These are phyloP conservation scores for Starmera stellimalicola DNA, from an alignment of 1,139 yeast genomes.

Conservation along the genomic window DNA sequence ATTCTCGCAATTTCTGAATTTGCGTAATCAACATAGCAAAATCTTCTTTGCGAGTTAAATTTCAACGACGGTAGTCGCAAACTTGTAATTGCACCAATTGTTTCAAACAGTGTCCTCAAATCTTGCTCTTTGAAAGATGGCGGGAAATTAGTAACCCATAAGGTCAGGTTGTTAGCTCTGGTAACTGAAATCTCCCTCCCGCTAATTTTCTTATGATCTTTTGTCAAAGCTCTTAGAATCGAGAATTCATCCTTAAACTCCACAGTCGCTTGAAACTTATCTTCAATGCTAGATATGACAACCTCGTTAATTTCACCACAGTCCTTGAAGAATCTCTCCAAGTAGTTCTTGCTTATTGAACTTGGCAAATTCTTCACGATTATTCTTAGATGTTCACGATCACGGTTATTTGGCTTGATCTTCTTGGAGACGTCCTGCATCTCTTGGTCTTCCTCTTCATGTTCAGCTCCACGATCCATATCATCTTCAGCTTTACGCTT, in stretches of 20 bases:
- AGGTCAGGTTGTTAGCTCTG: constrained; percentile 35
- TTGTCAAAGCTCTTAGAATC: constrained; percentile 53
- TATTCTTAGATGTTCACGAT: constrained; percentile 48
- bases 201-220: constrained; percentile 38
- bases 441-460: constrained; percentile 6
- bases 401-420: constrained; percentile 23
- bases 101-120: constrained; percentile 33
- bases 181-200: constrained; percentile 37
- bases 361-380: constrained; percentile 34
- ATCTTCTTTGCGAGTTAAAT: constrained; percentile 49
- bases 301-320: constrained; percentile 48
- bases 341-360: constrained; percentile 22
- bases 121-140: constrained; percentile 37
- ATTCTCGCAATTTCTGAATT: constrained; percentile 34
- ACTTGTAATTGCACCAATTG: constrained; percentile 36
- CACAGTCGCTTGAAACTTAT: constrained; percentile 32
- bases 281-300: constrained; percentile 21
- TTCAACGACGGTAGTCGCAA: constrained; percentile 62
- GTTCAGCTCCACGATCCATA: constrained; percentile 4
- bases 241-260: constrained; percentile 47
- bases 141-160: constrained; percentile 71
- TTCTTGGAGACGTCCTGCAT: constrained; percentile 1
- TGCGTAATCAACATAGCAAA: constrained; percentile 63
- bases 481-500: constrained; percentile 10
- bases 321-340: constrained; percentile 40